These are phyloP conservation scores for Wickerhamiella infanticola DNA, from an alignment of 1,139 yeast species.

Conservation along the genomic window DNA sequence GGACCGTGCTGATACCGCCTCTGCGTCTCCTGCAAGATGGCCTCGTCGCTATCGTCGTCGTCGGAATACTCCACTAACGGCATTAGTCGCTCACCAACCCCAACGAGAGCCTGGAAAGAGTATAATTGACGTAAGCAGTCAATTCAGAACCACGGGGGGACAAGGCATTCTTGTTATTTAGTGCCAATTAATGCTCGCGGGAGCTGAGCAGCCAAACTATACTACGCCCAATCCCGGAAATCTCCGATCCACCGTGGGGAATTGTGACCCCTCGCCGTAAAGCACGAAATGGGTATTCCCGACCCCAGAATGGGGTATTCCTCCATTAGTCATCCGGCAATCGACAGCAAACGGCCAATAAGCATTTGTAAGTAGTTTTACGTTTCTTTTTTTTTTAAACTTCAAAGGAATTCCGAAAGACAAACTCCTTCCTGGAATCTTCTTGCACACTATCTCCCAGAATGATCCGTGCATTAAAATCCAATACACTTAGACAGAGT, in stretches of 20 bases:
- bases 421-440: background rate
- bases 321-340: background rate
- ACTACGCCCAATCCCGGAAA: no score
- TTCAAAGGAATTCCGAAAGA: no score
- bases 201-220: no score
- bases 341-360: background rate
- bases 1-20: background rate
- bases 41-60: background rate
- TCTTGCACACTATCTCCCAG: background rate
- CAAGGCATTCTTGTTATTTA: no score
- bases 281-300: no score
- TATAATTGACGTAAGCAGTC: no score
- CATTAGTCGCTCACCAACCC: background rate
- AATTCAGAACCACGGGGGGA: no score
- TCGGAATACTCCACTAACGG: background rate
- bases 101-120: background rate
- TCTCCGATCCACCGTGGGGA: no score
- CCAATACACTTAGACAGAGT: background rate
- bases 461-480: slow-evolving; percentile 2
- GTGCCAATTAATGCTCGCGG: no score
- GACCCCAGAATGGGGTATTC: background rate
- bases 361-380: background rate
- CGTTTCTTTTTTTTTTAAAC: no score
- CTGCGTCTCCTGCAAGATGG: background rate
- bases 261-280: no score